phyloP scores from a whole-genome alignment of 2,329 filamentous ascomycete species.

The Penicillium expansum region DNA sequence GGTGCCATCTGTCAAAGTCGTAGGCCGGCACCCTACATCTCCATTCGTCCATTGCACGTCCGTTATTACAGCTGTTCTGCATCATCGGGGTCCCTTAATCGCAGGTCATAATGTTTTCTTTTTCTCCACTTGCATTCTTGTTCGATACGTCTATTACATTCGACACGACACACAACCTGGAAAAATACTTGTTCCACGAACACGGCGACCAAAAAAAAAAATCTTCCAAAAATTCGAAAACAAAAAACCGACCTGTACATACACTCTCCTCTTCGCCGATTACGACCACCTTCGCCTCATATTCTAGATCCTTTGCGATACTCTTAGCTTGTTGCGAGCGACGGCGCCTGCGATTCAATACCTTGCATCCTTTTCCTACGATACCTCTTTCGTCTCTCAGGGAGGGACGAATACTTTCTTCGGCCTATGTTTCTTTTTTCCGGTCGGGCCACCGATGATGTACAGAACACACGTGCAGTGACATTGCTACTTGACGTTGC shows the following conservation, averaged over 20 bases:
- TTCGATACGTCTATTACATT: slow-evolving; percentile 31
- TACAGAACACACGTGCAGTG: slow-evolving; percentile 39
- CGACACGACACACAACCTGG: slow-evolving; percentile 30
- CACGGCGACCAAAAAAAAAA: slow-evolving; percentile 27
- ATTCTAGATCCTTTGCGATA: slow-evolving; percentile 35
- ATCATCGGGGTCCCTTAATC: slow-evolving; percentile 38
- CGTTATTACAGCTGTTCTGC: slow-evolving; percentile 33
- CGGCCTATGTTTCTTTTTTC: slow-evolving; percentile 23
- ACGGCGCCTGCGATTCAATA: slow-evolving; percentile 43
- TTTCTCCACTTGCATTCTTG: slow-evolving; percentile 25
- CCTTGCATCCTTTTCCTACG: slow-evolving; percentile 34
- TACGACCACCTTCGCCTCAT: slow-evolving; percentile 35
- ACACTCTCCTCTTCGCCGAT: slow-evolving; percentile 30
- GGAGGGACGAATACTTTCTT: slow-evolving; percentile 36
- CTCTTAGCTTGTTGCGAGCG: slow-evolving; percentile 41
- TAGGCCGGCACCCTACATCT: slow-evolving; percentile 24
- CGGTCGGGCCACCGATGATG: slow-evolving; percentile 37
- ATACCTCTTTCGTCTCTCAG: slow-evolving; percentile 39
- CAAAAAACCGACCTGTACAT: slow-evolving; percentile 36
- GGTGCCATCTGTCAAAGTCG: slow-evolving; percentile 21
- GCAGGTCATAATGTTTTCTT: slow-evolving; percentile 35
- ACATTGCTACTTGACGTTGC: slow-evolving; percentile 34
- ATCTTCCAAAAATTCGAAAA: slow-evolving; percentile 25
- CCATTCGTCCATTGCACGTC: slow-evolving; percentile 32
- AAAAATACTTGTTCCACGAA: slow-evolving; percentile 29